Evolutionary conservation across 164 flowering plant genomes (phyloP), one percentile per base, ranked within the genome.

Genomic region (Stephania cephalantha): DNA sequence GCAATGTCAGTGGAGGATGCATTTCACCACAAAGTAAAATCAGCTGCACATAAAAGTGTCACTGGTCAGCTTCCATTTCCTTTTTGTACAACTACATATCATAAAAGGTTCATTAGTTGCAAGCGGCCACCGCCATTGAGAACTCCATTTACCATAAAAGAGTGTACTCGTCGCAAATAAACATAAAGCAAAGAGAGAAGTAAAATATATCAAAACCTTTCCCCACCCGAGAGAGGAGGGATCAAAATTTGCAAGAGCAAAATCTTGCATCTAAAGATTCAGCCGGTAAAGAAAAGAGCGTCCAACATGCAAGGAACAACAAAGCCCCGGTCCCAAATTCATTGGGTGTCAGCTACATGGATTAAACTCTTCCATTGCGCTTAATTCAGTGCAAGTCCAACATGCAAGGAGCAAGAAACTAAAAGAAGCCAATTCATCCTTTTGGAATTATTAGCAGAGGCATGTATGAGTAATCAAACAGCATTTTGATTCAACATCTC

Each of bases 1-100:
- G 93, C 68, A 88, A 78, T 9, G 96, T 85, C 66, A 91, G 70
- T 44, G 89, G 96, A 82, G 93, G 96, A 85, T 91, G 93, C 93
- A 89, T 91, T 64, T 58, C 68, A 58, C 42, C 71, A 55, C 75
- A 52, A 55, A 69, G 9, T 13, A 1, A 61, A 76, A 25, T 35
- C 35, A 46, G 11, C 18, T 46, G 65, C 61, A 25, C 69, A 58
- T 73, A 30, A 70, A 76, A 12, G 67, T 35, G 42, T 35, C 42
- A 68, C 46, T 65, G 29, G 68, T 46, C 75, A 52, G 15, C 17
- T 25, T 74, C 63, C 15, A 30, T 68, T 74, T 30, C 22, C 61
- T 46, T 7, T 46, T 22, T 46, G 66, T 42, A 4, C 9, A 35
- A 55, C 35, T 5, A 46, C 35, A 6, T 67, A 29, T 4, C 12